These are phyloP conservation scores for Cyberlindnera suaveolens DNA, from an alignment of 805 yeast species.

Conservation along the genomic window DNA sequence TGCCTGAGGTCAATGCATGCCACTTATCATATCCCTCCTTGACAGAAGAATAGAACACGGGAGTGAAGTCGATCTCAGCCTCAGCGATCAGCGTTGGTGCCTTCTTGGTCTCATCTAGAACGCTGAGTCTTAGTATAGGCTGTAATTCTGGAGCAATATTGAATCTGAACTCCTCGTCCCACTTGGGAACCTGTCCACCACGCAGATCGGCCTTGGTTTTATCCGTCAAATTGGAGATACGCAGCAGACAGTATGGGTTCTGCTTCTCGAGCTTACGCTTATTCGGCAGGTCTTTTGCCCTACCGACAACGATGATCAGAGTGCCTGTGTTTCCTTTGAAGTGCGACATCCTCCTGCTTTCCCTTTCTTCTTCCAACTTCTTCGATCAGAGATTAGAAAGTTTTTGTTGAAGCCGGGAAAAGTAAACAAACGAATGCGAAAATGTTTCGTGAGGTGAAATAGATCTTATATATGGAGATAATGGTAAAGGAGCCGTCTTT, in stretches of 20 bases:
- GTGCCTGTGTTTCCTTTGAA: slow-evolving; percentile 37
- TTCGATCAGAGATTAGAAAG: neutral
- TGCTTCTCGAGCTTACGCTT: slow-evolving; percentile 85
- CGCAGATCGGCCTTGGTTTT: slow-evolving; percentile 71
- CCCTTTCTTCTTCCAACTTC: neutral
- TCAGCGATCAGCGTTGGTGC: slow-evolving; percentile 87
- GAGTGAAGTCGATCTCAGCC: slow-evolving; percentile 68
- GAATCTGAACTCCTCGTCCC: slow-evolving; percentile 75
- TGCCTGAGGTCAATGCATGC: slow-evolving; percentile 65
- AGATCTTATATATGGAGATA: neutral
- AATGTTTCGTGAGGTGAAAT: neutral
- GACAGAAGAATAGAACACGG: slow-evolving; percentile 59
- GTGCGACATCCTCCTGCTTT: slow-evolving; percentile 14
- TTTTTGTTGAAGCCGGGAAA: neutral
- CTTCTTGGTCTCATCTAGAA: slow-evolving; percentile 78
- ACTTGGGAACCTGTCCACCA: slow-evolving; percentile 92
- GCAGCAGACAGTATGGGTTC: slow-evolving; percentile 79
- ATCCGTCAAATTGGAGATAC: slow-evolving; percentile 77
- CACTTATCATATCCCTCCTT: slow-evolving; percentile 80
- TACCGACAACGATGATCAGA: slow-evolving; percentile 67
- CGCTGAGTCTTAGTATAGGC: slow-evolving; percentile 61
- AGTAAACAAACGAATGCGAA: slow-evolving; percentile 5
- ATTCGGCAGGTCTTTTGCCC: slow-evolving; percentile 85
- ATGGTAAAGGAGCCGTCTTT: no score
- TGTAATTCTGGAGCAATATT: slow-evolving; percentile 56